phyloP scores from a whole-genome alignment of 768 basidiomycete species.

The Lanmaoa rubissima region DNA sequence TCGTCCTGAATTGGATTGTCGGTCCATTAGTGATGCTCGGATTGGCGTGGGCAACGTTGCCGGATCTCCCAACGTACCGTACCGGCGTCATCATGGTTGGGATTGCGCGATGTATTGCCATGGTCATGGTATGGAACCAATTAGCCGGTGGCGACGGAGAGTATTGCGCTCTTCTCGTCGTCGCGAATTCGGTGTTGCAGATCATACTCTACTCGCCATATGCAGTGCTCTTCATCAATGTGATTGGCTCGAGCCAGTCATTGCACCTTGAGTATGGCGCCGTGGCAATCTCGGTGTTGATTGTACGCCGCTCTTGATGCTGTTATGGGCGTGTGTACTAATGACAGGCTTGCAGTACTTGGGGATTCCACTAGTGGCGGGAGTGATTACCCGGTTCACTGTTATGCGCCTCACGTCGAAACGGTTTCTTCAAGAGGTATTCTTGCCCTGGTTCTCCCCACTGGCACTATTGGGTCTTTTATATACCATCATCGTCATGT shows the following conservation, averaged over 20 bases:
- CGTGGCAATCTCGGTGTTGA: constrained; percentile 66
- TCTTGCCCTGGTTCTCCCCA: constrained; percentile 69
- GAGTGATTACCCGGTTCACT: constrained; percentile 62
- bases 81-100: constrained; percentile 84
- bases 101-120: constrained; percentile 40
- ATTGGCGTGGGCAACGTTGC: constrained; percentile 81
- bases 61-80: constrained; percentile 72
- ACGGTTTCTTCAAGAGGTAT: constrained; percentile 50
- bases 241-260: constrained; percentile 49
- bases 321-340: background rate
- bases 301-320: constrained; percentile 46
- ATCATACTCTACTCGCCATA: constrained; percentile 69
- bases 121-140: constrained; percentile 83
- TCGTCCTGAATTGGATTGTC: constrained; percentile 76
- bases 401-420: constrained; percentile 47
- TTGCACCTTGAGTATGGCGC: constrained; percentile 51
- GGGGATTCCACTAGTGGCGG: constrained; percentile 76
- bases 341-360: constrained; percentile 52
- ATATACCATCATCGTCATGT: constrained; percentile 77
- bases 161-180: constrained; percentile 78
- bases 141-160: constrained; percentile 67
- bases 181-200: constrained; percentile 77
- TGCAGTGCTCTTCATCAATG: constrained; percentile 69
- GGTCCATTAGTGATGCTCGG: constrained; percentile 85
- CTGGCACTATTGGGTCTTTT: constrained; percentile 72